phyloP scores from a whole-genome alignment of 2,329 filamentous ascomycete species.

The Periconia sp. region DNA sequence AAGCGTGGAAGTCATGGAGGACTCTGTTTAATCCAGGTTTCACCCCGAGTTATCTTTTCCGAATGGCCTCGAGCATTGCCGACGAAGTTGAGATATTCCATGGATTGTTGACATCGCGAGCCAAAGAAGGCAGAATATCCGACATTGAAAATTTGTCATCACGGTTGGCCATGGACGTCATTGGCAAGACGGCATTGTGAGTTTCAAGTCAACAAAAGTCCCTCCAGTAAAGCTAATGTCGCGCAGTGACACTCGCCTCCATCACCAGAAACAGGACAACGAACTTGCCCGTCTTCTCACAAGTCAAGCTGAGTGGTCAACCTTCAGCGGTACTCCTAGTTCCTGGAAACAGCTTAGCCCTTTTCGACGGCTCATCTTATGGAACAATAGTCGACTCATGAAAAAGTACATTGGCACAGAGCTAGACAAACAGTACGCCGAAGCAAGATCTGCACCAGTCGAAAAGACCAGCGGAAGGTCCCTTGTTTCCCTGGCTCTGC shows the following conservation, averaged over 20 bases:
- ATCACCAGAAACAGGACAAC: conserved; percentile 15
- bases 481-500: no score
- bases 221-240: no score
- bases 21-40: conserved; percentile 24
- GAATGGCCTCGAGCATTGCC: conserved; percentile 22
- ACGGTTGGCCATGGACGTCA: conserved; percentile 18
- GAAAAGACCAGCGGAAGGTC: conserved; percentile 8
- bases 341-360: conserved; percentile 16
- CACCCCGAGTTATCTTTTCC: conserved; percentile 53
- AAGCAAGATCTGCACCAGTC: conserved; percentile 6
- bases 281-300: conserved; percentile 11
- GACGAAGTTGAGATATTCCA: conserved; percentile 16
- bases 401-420: conserved; percentile 18
- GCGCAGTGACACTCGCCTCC: conserved; percentile 2
- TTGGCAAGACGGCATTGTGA: conserved; percentile 13
- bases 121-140: conserved; percentile 7
- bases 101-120: conserved; percentile 5
- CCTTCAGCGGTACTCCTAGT: conserved; percentile 10
- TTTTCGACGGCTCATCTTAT: conserved; percentile 10
- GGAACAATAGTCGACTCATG: conserved; percentile 20
- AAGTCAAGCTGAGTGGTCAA: conserved; percentile 13
- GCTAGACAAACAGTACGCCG: conserved; percentile 19
- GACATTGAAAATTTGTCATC: conserved; percentile 13
- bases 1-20: conserved; percentile 36
- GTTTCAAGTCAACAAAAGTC: no score